Evolutionary conservation across 805 yeast species (phyloP), one percentile per base, ranked within the genome.

Genomic region (Kuraishia piskuri): DNA sequence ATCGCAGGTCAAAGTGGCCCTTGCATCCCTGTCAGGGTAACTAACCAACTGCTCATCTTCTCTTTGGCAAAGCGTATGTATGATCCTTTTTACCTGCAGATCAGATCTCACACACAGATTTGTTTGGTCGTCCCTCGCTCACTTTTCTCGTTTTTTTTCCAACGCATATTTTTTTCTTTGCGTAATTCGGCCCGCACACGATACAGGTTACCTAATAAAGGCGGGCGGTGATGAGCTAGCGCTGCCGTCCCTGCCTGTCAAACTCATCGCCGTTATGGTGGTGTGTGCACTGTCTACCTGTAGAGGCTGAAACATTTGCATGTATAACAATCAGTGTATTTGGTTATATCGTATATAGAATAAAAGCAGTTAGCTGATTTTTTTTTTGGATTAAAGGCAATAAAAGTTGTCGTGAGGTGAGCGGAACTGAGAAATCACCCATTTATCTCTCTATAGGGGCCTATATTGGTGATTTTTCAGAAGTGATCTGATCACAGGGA

Each of bases 161-260:
- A 7, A 12, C 48, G 25, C 25, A 22, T 24, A 26, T 23, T 36
- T 12, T n/a, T 31, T 20, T 36, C n/a, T 21, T 37, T 40, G 23
- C 20, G 47, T 19, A 37, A 22, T 40, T 31, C 31, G 24, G 36
- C 22, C 10, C 7, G 46, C 52, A 40, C 54, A 49, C 8, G 46
- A 26, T 19, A 48, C 50, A 46, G 40, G 53, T 31, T 56, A 56
- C 6, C 56, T 52, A 46, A 58, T 57, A 50, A 51, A 59, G 48
- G n/a, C 37, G 2, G 51, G 45, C 31, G 57, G 55, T 12, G 46
- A 31, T 31, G 40, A 31, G 40, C 40, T 31, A 31, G 14, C 17
- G n/a, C 14, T 10, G 40, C 17, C 40, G 17, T 5, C 9, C n/a
- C 17, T 31, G 40, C 40, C 17, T 12, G 17, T n/a, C 8, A 31